A percentile compares a stretch with the other conserved stretches of the same genome.
phyloP scores from a whole-genome alignment of 176 grass and related monocot species.

The Saccharum spontaneum region DNA sequence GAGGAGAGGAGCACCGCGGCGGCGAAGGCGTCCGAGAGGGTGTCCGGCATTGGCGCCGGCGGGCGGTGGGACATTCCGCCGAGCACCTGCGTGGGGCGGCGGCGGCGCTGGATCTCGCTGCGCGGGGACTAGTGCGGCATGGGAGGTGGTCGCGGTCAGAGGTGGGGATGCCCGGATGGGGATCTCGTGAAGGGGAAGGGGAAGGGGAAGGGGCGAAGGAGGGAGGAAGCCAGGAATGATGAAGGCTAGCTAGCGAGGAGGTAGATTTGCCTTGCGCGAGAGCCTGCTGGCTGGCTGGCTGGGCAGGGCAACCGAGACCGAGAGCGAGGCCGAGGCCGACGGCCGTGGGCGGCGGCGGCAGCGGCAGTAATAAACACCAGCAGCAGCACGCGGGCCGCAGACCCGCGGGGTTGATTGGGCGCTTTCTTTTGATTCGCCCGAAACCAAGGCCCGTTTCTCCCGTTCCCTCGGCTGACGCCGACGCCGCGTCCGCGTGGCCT shows the following conservation, averaged over 20 bases:
- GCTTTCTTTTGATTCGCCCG: too few species aligned
- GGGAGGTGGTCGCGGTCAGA: neutral
- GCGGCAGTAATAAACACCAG: neutral
- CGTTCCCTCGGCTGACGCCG: neutral
- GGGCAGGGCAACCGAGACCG: too few species aligned
- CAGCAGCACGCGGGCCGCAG: neutral
- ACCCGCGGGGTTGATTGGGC: neutral
- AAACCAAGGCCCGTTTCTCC: neutral
- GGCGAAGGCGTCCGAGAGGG: slow-evolving; percentile 60
- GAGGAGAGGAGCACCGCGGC: slow-evolving; percentile 60
- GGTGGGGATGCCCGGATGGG: slow-evolving; percentile 21
- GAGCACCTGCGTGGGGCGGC: slow-evolving; percentile 25
- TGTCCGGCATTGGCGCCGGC: slow-evolving; percentile 48
- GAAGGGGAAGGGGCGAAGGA: neutral
- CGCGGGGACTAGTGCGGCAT: slow-evolving; percentile 37
- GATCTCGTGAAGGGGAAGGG: slow-evolving; percentile 44
- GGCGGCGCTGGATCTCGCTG: slow-evolving; percentile 10
- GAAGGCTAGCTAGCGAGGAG: slow-evolving; percentile 17
- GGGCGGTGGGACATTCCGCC: slow-evolving; percentile 57
- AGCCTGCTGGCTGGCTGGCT: neutral
- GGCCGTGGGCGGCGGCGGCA: neutral
- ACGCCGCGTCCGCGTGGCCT: neutral
- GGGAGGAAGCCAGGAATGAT: slow-evolving; percentile 60
- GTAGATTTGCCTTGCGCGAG: slow-evolving; percentile 1
- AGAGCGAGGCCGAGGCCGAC: too few species aligned